Base-by-base conservation (phyloP, 768 basidiomycete genomes). In the Auricularia cornea region DNA sequence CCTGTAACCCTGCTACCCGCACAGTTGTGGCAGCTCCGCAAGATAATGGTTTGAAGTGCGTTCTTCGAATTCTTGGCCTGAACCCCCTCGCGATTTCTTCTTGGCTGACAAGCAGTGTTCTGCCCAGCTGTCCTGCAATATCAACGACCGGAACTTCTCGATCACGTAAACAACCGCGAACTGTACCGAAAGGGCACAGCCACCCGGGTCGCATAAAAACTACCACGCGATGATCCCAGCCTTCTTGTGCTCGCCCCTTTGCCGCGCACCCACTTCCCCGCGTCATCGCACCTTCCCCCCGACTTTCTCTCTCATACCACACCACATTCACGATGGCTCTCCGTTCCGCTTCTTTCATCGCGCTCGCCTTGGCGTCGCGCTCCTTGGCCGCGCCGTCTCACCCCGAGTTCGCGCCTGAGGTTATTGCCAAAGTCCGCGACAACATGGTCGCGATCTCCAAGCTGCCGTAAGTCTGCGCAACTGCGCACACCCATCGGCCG, bases 1-100 rank as follows among this genome's bases (percentile, higher is more conserved):
- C 94, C 94, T 64, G 85, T 98, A 68, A 96, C 94, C 62, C 81
- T 94, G 59, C 74, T 91, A 61, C 87, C 86, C 3, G 80, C 87
- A 26, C 81, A 81, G 64, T 82, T 83, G 65, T 94, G 92, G 85
- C 89, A 94, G 73, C 73, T 97, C 74, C 80, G 94, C 71, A 93
- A 95, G 72, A 89, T 97, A 16, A 73, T 96, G 71, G 81, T 92
- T 61, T 94, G 77, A 79, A 38, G 35, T 38, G 35, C 35, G 35
- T 38, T 62, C 68, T 62, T 38, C 44, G 20, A 33, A 14, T 20
- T 32, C 23, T 65, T 52, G 60, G 35, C 35, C 16, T 38, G 35
- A 8, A 11, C 52, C 52, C 29, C 52, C 20, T 20, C 52, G 10
- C 35, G 10, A 14, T 38, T 38, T 38, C 10, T 38, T 38, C 35